Percentiles rank a stretch among this genome's conserved stretches.
Evolutionary conservation across 257 asterid genomes (phyloP).

Genomic region (Petrea volubilis): DNA sequence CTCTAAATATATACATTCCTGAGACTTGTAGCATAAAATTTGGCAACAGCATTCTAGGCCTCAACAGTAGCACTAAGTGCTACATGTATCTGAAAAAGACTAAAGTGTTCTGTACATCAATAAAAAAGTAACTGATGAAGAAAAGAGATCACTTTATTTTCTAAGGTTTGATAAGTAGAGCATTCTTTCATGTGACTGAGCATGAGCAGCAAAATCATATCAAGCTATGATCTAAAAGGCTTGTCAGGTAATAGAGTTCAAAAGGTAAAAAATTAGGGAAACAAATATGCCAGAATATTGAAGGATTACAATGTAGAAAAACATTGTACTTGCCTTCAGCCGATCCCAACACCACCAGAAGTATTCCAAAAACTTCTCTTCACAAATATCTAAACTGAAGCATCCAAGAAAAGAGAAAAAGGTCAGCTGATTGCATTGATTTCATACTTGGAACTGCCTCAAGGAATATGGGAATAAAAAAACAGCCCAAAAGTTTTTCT

Average conservation of each 20-base stretch:
- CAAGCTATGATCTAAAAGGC: neutral
- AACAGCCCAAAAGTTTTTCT: conserved; percentile 9
- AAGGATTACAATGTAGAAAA: neutral
- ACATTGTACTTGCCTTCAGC: conserved; percentile 61
- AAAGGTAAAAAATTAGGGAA: conserved; percentile 3
- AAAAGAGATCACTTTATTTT: neutral
- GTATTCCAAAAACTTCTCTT: conserved; percentile 87
- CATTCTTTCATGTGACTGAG: conserved; percentile 3
- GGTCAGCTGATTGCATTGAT: conserved; percentile 11
- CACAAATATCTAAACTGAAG: conserved; percentile 67
- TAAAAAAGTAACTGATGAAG: neutral
- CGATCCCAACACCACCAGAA: conserved; percentile 96
- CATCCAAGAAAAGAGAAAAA: conserved; percentile 15
- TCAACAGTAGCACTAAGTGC: neutral
- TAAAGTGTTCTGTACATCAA: neutral
- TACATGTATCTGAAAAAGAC: neutral
- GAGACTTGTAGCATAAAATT: neutral
- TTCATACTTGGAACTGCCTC: conserved; percentile 8
- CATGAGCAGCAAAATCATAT: neutral
- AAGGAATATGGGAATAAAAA: neutral
- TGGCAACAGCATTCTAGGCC: neutral
- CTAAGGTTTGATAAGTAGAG: neutral
- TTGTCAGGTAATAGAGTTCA: neutral
- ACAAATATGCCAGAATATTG: neutral
- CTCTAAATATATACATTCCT: neutral